These are phyloP conservation scores for Scedosporium boydii DNA, from an alignment of 2,329 filamentous ascomycete species.

Conservation along the genomic window DNA sequence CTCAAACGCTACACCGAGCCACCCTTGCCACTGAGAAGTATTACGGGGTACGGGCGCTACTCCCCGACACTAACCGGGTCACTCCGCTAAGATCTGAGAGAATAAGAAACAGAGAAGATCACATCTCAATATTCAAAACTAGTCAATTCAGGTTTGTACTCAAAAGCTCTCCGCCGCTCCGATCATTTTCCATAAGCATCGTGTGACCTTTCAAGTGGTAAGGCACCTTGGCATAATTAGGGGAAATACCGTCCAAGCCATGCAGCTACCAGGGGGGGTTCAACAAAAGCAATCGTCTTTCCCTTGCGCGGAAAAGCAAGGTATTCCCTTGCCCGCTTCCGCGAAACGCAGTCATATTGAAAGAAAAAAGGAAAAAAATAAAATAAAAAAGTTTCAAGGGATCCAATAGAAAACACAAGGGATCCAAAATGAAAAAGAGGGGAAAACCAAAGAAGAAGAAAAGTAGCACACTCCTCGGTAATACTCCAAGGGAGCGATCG, in stretches of 20 bases:
- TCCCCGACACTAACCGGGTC: neutral
- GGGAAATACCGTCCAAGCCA: conserved; percentile 4
- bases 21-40: neutral
- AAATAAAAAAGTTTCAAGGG: conserved; percentile 4
- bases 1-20: neutral
- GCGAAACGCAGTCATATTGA: neutral
- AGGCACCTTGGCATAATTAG: conserved; percentile 7
- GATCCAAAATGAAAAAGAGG: conserved; percentile 1
- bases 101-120: neutral
- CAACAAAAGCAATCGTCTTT: conserved; percentile 4
- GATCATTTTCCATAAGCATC: conserved; percentile 1
- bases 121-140: neutral
- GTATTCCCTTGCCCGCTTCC: neutral
- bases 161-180: neutral
- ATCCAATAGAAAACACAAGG: neutral
- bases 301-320: neutral
- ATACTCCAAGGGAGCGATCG: neutral
- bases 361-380: neutral
- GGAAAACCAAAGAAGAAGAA: neutral
- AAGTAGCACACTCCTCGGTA: neutral
- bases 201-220: neutral
- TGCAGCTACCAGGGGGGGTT: conserved; percentile 1
- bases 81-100: no score
- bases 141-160: neutral
- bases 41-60: neutral